These are phyloP conservation scores for Microcos paniculata DNA, from an alignment of 345 rosid genomes.

Conservation along the genomic window DNA sequence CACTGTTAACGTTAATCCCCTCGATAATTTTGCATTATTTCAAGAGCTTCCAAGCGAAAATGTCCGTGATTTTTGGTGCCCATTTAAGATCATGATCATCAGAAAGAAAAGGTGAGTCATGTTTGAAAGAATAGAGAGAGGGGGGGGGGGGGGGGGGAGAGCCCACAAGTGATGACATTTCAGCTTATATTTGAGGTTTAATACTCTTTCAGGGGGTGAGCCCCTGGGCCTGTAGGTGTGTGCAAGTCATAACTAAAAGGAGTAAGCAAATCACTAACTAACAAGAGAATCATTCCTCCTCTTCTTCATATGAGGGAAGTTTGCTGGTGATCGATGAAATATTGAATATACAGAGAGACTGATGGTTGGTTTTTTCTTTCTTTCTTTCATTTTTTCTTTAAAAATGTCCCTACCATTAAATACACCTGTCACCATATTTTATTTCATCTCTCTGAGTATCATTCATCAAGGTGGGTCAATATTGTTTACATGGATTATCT, in stretches of 20 bases:
- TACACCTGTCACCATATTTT: background rate
- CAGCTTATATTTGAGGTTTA: slow-evolving; percentile 4
- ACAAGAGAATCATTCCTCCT: slow-evolving; percentile 14
- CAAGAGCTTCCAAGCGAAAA: background rate
- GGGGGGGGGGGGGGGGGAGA: no score
- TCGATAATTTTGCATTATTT: background rate
- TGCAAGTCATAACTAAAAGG: slow-evolving; percentile 8
- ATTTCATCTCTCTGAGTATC: background rate
- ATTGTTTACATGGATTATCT: background rate
- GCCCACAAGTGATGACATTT: slow-evolving; percentile 17
- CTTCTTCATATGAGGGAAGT: slow-evolving; percentile 10
- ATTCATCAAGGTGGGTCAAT: background rate
- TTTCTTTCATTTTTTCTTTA: background rate
- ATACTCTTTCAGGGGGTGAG: slow-evolving; percentile 24
- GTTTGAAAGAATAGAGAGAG: slow-evolving; percentile 6
- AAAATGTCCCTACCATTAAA: slow-evolving; percentile 8
- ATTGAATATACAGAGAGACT: background rate
- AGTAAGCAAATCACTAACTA: slow-evolving; percentile 20
- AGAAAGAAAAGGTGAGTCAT: background rate
- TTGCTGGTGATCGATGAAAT: background rate
- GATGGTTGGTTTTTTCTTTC: background rate
- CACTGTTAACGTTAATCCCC: no score
- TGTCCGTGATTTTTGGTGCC: background rate
- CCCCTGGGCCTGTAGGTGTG: slow-evolving; percentile 2
- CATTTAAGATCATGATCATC: slow-evolving; percentile 5